Conservation (phyloP, 2,329 filamentous ascomycete species). For the Venturia effusa region DNA sequence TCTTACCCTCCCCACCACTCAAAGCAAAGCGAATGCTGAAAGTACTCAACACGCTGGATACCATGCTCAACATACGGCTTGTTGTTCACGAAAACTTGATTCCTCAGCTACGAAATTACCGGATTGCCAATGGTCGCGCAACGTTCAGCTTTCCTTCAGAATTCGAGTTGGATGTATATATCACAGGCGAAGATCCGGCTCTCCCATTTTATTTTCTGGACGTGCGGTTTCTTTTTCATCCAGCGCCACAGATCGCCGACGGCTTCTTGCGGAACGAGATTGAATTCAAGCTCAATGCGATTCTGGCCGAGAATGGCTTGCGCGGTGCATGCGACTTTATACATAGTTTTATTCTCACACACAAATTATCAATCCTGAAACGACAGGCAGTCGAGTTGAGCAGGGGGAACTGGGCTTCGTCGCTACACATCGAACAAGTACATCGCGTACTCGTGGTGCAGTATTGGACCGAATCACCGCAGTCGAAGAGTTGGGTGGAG, state of each 20-base stretch:
- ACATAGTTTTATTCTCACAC: conserved; percentile 78
- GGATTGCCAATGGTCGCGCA: conserved; percentile 72
- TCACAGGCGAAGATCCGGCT: conserved; percentile 72
- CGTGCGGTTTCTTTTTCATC: conserved; percentile 71
- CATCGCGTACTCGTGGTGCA: conserved; percentile 78
- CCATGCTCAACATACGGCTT: conserved; percentile 69
- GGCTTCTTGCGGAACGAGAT: conserved; percentile 38
- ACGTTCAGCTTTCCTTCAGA: conserved; percentile 77
- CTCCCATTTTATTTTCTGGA: conserved; percentile 93
- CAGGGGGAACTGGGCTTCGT: conserved; percentile 64
- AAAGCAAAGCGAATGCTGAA: conserved; percentile 61
- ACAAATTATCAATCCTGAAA: conserved; percentile 76
- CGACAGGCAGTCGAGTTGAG: conserved; percentile 65
- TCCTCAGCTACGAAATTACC: conserved; percentile 63
- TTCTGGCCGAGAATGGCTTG: conserved; percentile 60
- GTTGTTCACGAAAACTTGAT: conserved; percentile 78
- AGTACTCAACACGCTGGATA: conserved; percentile 72
- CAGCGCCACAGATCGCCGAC: conserved; percentile 48
- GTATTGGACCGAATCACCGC: conserved; percentile 69
- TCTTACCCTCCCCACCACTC: conserved; percentile 62
- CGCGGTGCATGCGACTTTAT: conserved; percentile 74
- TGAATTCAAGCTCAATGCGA: conserved; percentile 36
- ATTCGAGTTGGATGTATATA: conserved; percentile 87
- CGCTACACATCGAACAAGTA: conserved; percentile 65
- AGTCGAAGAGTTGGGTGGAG: conserved; percentile 81